phyloP scores from a whole-genome alignment of 768 basidiomycete genomes.

The Leucocoprinus leucothites region DNA sequence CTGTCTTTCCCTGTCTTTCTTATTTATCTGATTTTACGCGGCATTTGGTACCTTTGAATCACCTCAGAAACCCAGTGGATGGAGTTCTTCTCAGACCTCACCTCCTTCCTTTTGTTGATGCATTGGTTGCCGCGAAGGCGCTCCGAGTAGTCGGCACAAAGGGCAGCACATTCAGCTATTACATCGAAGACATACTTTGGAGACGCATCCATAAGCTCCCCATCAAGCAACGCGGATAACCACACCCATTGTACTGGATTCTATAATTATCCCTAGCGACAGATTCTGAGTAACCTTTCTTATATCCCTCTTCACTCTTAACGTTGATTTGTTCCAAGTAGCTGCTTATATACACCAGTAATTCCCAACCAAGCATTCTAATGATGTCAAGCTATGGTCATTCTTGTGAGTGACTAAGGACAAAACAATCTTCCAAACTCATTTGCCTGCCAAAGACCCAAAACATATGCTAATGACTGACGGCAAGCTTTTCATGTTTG shows the following conservation, averaged over 20 bases:
- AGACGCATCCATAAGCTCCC: conserved; percentile 48
- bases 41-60: conserved; percentile 16
- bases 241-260: conserved; percentile 7
- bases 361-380: neutral
- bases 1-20: conserved; percentile 25
- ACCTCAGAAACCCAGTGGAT: conserved; percentile 22
- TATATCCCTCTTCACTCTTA: neutral
- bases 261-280: neutral
- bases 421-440: too few relatives aligned
- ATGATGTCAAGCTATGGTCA: neutral
- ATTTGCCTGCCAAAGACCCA: too few relatives aligned
- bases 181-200: conserved; percentile 68
- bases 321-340: conserved; percentile 1
- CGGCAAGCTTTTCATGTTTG: too few relatives aligned
- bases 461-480: too few relatives aligned
- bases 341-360: neutral
- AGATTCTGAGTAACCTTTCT: neutral
- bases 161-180: conserved; percentile 74
- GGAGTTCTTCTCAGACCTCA: conserved; percentile 19
- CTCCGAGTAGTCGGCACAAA: conserved; percentile 63
- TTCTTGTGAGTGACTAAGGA: too few relatives aligned
- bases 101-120: conserved; percentile 66
- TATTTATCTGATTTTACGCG: conserved; percentile 22
- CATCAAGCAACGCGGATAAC: conserved; percentile 47
- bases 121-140: conserved; percentile 61